Evolutionary conservation across 2,329 filamentous ascomycete species (phyloP).

Genomic region (Penicillium olsonii): DNA sequence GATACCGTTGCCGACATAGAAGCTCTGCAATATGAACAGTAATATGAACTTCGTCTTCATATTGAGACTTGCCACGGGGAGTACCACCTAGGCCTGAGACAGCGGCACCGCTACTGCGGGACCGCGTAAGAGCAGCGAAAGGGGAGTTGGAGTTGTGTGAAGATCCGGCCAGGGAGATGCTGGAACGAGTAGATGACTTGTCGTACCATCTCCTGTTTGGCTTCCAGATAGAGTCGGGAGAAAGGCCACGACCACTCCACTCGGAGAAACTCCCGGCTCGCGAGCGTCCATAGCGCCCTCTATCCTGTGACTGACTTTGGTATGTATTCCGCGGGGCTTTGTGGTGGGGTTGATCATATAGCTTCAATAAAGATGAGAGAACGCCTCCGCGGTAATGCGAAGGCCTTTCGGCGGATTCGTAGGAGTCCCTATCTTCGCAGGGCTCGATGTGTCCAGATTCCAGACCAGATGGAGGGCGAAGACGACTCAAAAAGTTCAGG

Average conservation of each 20-base stretch:
- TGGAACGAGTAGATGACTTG: slow-evolving; percentile 39
- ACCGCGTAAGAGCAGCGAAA: slow-evolving; percentile 36
- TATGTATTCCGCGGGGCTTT: slow-evolving; percentile 33
- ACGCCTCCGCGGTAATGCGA: slow-evolving; percentile 71
- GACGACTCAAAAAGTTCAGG: slow-evolving; percentile 33
- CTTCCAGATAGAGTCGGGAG: slow-evolving; percentile 35
- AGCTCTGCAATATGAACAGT: slow-evolving; percentile 67
- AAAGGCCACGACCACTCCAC: slow-evolving; percentile 31
- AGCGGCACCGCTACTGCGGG: slow-evolving; percentile 38
- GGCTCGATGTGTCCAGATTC: slow-evolving; percentile 38
- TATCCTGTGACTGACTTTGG: slow-evolving; percentile 20
- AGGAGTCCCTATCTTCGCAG: slow-evolving; percentile 46
- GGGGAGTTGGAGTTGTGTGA: slow-evolving; percentile 33
- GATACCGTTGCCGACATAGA: slow-evolving; percentile 76
- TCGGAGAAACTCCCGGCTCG: slow-evolving; percentile 36
- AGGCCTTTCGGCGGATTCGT: slow-evolving; percentile 65
- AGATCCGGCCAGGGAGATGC: slow-evolving; percentile 34
- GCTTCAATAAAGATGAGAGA: slow-evolving; percentile 69
- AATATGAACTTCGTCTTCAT: slow-evolving; percentile 57
- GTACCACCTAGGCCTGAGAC: slow-evolving; percentile 25
- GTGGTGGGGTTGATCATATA: slow-evolving; percentile 58
- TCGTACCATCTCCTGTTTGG: slow-evolving; percentile 43
- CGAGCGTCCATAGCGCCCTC: slow-evolving; percentile 31
- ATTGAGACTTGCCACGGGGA: slow-evolving; percentile 12
- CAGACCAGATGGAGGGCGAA: slow-evolving; percentile 33